Evolutionary conservation across 2,329 filamentous ascomycete genomes (phyloP), one percentile per base, ranked within the genome.

Genomic region (Rhinocladiella mackenziei): DNA sequence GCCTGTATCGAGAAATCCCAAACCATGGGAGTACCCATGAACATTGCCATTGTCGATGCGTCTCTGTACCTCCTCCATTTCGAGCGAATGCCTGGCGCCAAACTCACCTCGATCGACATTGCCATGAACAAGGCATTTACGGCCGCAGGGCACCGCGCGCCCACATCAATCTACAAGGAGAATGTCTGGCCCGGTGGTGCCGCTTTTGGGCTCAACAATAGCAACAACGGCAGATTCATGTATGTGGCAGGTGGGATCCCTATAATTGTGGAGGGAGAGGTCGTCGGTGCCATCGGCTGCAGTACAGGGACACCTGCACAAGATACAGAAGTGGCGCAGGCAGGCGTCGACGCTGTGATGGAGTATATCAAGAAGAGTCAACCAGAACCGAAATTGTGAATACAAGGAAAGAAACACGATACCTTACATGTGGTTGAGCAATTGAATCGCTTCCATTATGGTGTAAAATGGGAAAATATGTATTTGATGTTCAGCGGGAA

Each of bases 101-200:
- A 71, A 67, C 45, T 76, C 75, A 29, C 76, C 75, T 56, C 68
- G 81, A 56, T 59, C 78, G 55, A 60, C 70, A 61, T 77, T 78
- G 58, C 75, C 13, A 60, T 63, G 38, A 61, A 65, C 50, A 65
- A 78, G 51, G 75, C 75, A 11, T 78, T 76, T 57, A 78, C 75
- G 2, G 75, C 75, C 3, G 73, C 75, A 1, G 75, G 75, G 11
- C 75, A 78, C 59, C 63, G 68, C 14, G 61, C 67, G 3, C 73
- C 74, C 0, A 78, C 75, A 0, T 67, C 69, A 15, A 62, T 65
- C 2, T 78, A 78, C 59, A 73, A 73, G 44, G 74, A 76, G 49
- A 66, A 64, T 29, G 74, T 77, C 14, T 69, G 71, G 63, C 74
- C 75, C 4, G 75, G 75, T 5, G 74, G 75, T 1, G 60, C 65